These are phyloP conservation scores for Chaetoceros muelleri DNA, from an alignment of 108 stramenopile species.

Conservation along the genomic window DNA sequence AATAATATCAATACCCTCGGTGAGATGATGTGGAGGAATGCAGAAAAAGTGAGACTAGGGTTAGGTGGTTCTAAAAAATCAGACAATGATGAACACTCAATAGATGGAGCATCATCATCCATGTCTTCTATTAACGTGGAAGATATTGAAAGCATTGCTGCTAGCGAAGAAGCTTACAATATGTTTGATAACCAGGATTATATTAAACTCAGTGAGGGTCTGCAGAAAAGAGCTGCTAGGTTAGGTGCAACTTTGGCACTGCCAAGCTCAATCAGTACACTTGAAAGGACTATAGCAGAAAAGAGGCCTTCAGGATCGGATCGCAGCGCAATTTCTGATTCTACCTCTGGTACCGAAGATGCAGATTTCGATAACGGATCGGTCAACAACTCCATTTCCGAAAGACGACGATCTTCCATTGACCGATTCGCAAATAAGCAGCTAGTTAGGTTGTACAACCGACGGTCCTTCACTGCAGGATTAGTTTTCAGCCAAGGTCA, in stretches of 20 bases:
- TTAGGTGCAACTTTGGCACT: conserved; percentile 17
- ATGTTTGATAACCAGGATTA: not conserved
- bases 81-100: not conserved
- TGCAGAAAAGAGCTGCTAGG: conserved; percentile 57
- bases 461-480: conserved; percentile 67
- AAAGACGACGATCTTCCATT: conserved; percentile 36
- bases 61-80: no score
- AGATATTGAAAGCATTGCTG: not conserved
- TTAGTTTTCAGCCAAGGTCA: conserved; percentile 80
- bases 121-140: not conserved
- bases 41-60: not conserved
- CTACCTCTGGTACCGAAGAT: conserved; percentile 14
- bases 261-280: conserved; percentile 6
- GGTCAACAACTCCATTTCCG: conserved; percentile 12
- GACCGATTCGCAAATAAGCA: conserved; percentile 76
- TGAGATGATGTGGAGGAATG: not conserved
- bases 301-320: conserved; percentile 20
- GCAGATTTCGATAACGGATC: conserved; percentile 9
- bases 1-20: not conserved
- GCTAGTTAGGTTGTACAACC: conserved; percentile 60
- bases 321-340: conserved; percentile 17
- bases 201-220: conserved; percentile 28
- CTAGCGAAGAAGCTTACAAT: not conserved
- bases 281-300: conserved; percentile 16
- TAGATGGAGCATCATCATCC: not conserved